A percentile compares a stretch with the other conserved stretches of the same genome.
These are phyloP conservation scores for Phytopythium aichiense DNA, from an alignment of 352 stramenopile genomes.

Conservation along the genomic window DNA sequence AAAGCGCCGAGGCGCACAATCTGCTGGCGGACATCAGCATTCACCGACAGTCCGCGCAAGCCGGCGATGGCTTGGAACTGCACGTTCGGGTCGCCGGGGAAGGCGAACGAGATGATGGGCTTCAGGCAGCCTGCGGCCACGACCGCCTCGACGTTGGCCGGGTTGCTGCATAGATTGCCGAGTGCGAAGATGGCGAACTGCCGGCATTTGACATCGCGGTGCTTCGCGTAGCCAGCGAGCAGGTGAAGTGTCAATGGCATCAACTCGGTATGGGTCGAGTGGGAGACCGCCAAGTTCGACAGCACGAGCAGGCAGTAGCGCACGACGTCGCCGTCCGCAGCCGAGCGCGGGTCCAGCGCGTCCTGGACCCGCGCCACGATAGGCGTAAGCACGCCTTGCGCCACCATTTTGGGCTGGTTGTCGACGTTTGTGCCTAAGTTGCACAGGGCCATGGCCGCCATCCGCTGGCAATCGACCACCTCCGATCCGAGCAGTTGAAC, in stretches of 20 bases:
- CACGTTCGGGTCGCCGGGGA: constrained; percentile 91
- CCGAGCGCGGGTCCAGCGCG: constrained; percentile 89
- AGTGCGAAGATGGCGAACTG: constrained; percentile 95
- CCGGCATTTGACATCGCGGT: constrained; percentile 95
- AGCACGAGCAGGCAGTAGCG: constrained; percentile 94
- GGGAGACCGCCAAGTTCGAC: constrained; percentile 89
- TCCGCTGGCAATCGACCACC: constrained; percentile 91
- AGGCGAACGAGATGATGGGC: constrained; percentile 93
- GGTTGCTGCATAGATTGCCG: constrained; percentile 94
- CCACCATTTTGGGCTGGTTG: constrained; percentile 91
- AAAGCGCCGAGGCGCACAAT: constrained; percentile 90
- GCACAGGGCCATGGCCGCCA: constrained; percentile 94
- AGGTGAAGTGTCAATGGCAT: constrained; percentile 81
- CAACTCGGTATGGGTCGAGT: constrained; percentile 78
- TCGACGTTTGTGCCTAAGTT: constrained; percentile 94
- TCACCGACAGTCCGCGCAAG: constrained; percentile 90
- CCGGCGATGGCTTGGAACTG: constrained; percentile 96
- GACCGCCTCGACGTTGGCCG: constrained; percentile 87
- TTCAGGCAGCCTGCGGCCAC: constrained; percentile 87
- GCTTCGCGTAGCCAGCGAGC: constrained; percentile 91
- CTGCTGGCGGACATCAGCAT: constrained; percentile 86
- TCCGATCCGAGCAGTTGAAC: constrained; percentile 87
- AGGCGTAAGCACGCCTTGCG: constrained; percentile 81
- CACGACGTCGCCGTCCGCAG: constrained; percentile 93
- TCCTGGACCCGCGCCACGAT: constrained; percentile 87